Base-by-base conservation (phyloP, 139 green algal species). In the Micractinium conductrix region DNA sequence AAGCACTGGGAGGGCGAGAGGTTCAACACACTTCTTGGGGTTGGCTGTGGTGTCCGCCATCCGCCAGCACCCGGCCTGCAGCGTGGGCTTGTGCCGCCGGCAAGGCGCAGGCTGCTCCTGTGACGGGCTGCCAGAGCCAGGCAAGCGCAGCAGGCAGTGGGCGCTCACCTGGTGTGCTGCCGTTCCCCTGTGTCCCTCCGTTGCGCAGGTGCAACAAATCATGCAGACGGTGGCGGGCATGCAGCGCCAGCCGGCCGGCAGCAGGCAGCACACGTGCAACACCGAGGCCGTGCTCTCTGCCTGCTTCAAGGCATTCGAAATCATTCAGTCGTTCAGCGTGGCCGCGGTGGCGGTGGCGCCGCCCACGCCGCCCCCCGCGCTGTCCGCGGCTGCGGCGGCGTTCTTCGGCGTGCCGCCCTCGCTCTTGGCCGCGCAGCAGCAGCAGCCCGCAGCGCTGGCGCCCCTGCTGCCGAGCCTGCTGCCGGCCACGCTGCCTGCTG, bases 291-390 rank as follows among this genome's bases (percentile, higher is more conserved):
- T 81, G 8, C 44, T 81, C 35, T 81, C 75, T 9, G 75, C 75
- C 55, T 81, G 75, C 75, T 72, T 50, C 55, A 81, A 81, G 37
- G 75, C 75, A 0, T 81, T 40, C 42, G 75, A 81, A 37, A 81
- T 81, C 75, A 81, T 81, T 33, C 48, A 68, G 48, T 80, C 74
- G 4, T 80, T 80, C 53, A 62, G 26, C 22, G 70, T 33, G 48
- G 48, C 48, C 0, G 19, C 33, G 19, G 74, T 19, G 21, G 74
- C 21, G 19, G 17, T 35, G n/a, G 9, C 74, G 19, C 74, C 74
- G 48, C 37, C 48, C 7, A 33, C 33, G 48, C 48, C 70, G 70
- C 17, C 74, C 3, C 28, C 74, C 14, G 74, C 74, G 37, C 24
- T 76, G 42, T 48, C 74, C 0, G 74, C 74, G 4, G 74, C 74